A percentile compares a stretch with the other conserved stretches of the same genome.
These are phyloP conservation scores for Pyricularia grisea DNA, from an alignment of 2,329 filamentous ascomycete species.

Conservation along the genomic window DNA sequence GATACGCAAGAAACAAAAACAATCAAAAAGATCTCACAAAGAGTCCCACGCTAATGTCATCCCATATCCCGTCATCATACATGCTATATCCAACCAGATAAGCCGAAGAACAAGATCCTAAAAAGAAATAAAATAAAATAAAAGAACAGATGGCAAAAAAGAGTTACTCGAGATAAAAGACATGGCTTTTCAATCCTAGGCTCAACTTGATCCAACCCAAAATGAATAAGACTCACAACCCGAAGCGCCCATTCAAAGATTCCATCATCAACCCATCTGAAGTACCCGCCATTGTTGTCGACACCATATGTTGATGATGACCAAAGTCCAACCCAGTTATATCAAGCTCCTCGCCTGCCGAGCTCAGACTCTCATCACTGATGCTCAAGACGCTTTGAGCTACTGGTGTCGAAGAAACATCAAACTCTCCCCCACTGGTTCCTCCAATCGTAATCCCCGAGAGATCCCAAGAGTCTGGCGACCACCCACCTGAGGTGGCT, in stretches of 20 bases:
- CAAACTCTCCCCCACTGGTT: background rate
- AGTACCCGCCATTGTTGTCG: background rate
- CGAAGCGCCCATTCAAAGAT: background rate
- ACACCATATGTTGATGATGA: background rate
- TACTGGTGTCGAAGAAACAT: constrained; percentile 23
- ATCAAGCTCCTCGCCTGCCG: constrained; percentile 40
- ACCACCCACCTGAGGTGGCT: constrained; percentile 36
- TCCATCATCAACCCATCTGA: constrained; percentile 19
- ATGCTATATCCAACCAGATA: background rate
- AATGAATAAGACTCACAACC: background rate
- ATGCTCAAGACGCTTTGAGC: constrained; percentile 46
- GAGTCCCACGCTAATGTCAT: background rate
- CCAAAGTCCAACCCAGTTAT: constrained; percentile 26
- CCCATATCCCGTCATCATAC: background rate
- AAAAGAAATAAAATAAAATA: background rate
- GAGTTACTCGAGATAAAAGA: background rate
- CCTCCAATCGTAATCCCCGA: constrained; percentile 40
- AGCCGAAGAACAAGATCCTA: background rate
- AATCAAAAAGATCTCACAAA: background rate
- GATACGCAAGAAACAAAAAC: background rate
- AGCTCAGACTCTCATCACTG: constrained; percentile 49
- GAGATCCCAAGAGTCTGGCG: constrained; percentile 48
- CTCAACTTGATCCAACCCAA: background rate
- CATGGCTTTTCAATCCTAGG: background rate
- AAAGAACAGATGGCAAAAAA: background rate